Evolutionary conservation across 768 basidiomycete genomes (phyloP).

Genomic region (Dacryopinax primogenitus): DNA sequence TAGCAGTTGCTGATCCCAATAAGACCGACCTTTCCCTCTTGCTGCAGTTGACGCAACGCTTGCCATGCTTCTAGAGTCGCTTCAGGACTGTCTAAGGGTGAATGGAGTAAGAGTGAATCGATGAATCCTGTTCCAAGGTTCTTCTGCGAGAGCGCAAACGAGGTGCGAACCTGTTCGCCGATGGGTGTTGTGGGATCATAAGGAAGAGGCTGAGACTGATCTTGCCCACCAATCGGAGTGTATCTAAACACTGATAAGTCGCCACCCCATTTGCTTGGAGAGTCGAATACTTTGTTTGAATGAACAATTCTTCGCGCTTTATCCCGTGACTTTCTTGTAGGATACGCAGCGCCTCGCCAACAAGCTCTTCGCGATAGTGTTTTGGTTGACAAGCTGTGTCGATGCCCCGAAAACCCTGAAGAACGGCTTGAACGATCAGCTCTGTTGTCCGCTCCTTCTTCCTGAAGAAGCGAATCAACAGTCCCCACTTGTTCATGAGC

Average conservation of each 20-base stretch:
- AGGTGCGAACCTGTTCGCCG: constrained; percentile 46
- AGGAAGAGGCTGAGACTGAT: constrained; percentile 53
- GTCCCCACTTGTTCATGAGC: constrained; percentile 3
- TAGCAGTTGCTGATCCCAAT: constrained; percentile 75
- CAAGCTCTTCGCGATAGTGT: constrained; percentile 54
- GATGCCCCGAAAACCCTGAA: constrained; percentile 65
- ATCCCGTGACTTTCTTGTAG: constrained; percentile 46
- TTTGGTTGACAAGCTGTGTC: constrained; percentile 55
- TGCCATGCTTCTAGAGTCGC: constrained; percentile 60
- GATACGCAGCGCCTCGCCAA: constrained; percentile 55
- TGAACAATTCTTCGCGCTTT: constrained; percentile 54
- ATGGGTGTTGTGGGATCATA: constrained; percentile 48
- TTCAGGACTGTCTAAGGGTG: constrained; percentile 46
- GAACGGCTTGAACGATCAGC: constrained; percentile 57
- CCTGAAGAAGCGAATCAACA: constrained; percentile 32
- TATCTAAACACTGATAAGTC: constrained; percentile 38
- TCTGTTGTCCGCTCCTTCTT: constrained; percentile 59
- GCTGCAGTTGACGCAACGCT: constrained; percentile 46
- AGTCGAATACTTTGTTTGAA: constrained; percentile 60
- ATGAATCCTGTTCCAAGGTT: constrained; percentile 62
- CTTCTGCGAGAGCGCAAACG: constrained; percentile 48
- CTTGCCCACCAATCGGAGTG: constrained; percentile 63
- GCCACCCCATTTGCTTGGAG: not conserved
- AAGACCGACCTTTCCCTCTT: constrained; percentile 46
- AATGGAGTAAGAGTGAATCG: constrained; percentile 69